These are phyloP conservation scores for Botrytis cinerea DNA, from an alignment of 2,329 filamentous ascomycete species.

Conservation along the genomic window DNA sequence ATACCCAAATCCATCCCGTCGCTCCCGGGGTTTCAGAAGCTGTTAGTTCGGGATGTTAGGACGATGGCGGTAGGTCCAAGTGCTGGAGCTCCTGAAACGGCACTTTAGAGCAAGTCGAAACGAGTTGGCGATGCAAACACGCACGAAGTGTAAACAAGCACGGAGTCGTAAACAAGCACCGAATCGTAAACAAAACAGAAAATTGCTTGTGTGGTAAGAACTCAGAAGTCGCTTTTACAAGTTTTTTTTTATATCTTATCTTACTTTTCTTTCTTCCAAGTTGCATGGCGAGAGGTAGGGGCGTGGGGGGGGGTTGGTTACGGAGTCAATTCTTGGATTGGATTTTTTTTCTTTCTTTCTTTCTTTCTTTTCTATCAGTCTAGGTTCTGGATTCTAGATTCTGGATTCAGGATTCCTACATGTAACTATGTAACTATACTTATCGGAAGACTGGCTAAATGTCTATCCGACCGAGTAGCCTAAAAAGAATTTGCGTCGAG, in stretches of 20 bases:
- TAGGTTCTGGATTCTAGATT: background rate
- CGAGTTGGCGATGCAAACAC: background rate
- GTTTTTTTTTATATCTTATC: background rate
- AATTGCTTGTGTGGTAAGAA: background rate
- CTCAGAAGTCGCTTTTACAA: background rate
- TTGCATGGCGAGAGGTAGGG: background rate
- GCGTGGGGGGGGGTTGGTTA: background rate
- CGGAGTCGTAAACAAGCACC: background rate
- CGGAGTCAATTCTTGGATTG: background rate
- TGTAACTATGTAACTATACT: background rate
- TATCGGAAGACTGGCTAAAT: background rate
- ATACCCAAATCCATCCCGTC: background rate
- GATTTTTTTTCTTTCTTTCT: background rate
- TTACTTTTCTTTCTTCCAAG: background rate
- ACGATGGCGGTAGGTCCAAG: constrained; percentile 5
- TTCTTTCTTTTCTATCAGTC: background rate
- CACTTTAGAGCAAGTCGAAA: background rate
- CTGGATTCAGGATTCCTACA: background rate
- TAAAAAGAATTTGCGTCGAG: background rate
- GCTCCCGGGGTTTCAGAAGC: background rate
- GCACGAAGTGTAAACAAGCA: background rate
- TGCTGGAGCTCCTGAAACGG: background rate
- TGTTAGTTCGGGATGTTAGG: background rate
- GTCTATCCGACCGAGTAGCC: background rate
- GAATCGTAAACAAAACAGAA: background rate